Conservation (phyloP, 805 yeast genomes). For the Candida sanyiensis region DNA sequence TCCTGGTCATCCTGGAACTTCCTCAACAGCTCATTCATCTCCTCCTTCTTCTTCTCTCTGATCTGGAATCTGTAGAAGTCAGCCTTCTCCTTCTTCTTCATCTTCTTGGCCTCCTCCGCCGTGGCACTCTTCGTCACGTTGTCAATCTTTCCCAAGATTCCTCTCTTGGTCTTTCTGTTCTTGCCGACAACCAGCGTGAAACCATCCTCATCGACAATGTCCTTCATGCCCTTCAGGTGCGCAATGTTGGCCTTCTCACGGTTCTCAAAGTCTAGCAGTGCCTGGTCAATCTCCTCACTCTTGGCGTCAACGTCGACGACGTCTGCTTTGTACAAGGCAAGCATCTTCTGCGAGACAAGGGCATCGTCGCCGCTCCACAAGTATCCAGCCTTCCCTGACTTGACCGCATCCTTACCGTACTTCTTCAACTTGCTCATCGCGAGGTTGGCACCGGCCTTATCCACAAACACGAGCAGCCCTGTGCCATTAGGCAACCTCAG, state of each 20-base stretch:
- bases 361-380: constrained; percentile 26
- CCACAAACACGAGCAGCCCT: constrained; percentile 70
- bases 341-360: constrained; percentile 38
- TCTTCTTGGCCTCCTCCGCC: constrained; percentile 35
- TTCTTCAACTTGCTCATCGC: constrained; percentile 61
- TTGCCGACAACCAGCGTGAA: constrained; percentile 86
- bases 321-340: constrained; percentile 33
- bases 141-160: constrained; percentile 53
- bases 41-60: constrained; percentile 86
- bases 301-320: constrained; percentile 42
- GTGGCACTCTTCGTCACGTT: constrained; percentile 33
- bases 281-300: constrained; percentile 52
- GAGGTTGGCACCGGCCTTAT: constrained; percentile 56
- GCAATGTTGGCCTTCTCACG: constrained; percentile 61
- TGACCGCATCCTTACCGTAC: constrained; percentile 37
- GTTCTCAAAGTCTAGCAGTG: constrained; percentile 59
- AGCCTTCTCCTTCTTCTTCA: constrained; percentile 69
- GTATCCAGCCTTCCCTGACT: constrained; percentile 15
- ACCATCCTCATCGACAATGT: constrained; percentile 86
- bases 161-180: constrained; percentile 75
- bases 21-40: constrained; percentile 77
- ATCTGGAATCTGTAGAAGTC: constrained; percentile 96
- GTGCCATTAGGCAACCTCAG: constrained; percentile 64
- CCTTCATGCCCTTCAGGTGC: constrained; percentile 47
- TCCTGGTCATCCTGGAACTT: constrained; percentile 92